phyloP scores from a whole-genome alignment of 257 asterid genomes.

The Catharanthus roseus region DNA sequence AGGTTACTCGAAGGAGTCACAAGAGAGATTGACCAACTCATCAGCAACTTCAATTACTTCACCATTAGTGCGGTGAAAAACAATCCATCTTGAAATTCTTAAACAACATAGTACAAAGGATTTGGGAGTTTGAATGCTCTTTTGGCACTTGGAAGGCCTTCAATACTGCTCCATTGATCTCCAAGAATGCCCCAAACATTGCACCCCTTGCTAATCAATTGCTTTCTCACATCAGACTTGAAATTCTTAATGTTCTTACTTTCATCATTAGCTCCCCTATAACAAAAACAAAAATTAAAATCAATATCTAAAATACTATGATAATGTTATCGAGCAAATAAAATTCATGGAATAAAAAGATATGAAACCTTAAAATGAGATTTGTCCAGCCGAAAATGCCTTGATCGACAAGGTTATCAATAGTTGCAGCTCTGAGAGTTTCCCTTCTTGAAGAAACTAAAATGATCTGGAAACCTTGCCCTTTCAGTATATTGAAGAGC shows the following conservation, averaged over 20 bases:
- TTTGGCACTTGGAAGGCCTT: conserved; percentile 47
- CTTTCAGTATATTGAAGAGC: conserved; percentile 63
- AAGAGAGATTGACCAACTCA: too few relatives aligned
- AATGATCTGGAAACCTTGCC: conserved; percentile 41
- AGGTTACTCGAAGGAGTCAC: too few relatives aligned
- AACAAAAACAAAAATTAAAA: background rate
- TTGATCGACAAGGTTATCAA: conserved; percentile 62
- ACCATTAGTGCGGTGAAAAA: too few relatives aligned
- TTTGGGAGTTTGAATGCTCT: conserved; percentile 77
- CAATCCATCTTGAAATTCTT: too few relatives aligned
- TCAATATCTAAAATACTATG: background rate
- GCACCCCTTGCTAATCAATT: conserved; percentile 42
- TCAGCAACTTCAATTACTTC: too few relatives aligned
- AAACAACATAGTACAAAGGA: conserved; percentile 45
- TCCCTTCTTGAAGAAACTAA: conserved; percentile 73
- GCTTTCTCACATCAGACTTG: conserved; percentile 56
- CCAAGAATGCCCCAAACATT: conserved; percentile 61
- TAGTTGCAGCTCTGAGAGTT: conserved; percentile 62
- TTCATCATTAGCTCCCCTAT: conserved; percentile 45
- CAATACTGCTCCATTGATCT: conserved; percentile 77
- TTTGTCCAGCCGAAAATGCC: conserved; percentile 68
- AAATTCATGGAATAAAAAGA: background rate
- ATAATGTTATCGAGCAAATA: background rate
- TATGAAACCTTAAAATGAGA: conserved; percentile 54
- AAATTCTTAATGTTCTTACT: conserved; percentile 30